Evolutionary conservation across 140 eudicot species (phyloP), one percentile per base, ranked within the genome.

Genomic region (Erigeron philadelphicus): DNA sequence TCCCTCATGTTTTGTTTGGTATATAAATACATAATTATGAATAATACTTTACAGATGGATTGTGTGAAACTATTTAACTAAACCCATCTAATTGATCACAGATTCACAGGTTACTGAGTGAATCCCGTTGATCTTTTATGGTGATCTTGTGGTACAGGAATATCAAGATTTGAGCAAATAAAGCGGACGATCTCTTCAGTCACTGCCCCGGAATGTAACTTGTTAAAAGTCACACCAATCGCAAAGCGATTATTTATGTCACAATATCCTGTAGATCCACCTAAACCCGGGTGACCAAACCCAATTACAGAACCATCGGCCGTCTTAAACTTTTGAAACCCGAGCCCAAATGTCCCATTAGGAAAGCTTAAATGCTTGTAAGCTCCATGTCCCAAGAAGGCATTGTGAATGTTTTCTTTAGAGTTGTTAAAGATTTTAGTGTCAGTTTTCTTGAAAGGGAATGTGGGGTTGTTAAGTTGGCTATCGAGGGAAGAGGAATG

Each of bases 201-300:
- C 38, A 81, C 86, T 58, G 61, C 75, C 44, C 95, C 94, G 31
- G 76, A 66, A 45, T 86, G 83, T 84, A 87, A 70, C 62, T 87
- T 85, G 75, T 90, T 90, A 16, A 90, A 53, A 13, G 94, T 90
- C 65, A 90, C 86, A 25, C 83, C 80, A 52, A 90, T 84, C 5
- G 94, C 81, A 78, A 87, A 90, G 60, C 90, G 72, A 80, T 85
- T 75, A 11, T 81, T 61, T 23, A 77, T 79, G 77, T 89, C 84
- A 67, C 95, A 82, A n/a, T 66, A 82, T 5, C 88, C 97, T 0
- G 88, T 87, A 11, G 97, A 90, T 9, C 97, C 97, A 64, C 97
- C 97, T 83, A 90, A 75, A 0, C 97, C 97, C 6, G 87, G 74
- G 63, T 90, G 97, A 75, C 97, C 97, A 21, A 87, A 80, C 35